Evolutionary conservation across 306 rosid species (phyloP), one percentile per base, ranked within the genome.

Genomic region (Castanea sativa): DNA sequence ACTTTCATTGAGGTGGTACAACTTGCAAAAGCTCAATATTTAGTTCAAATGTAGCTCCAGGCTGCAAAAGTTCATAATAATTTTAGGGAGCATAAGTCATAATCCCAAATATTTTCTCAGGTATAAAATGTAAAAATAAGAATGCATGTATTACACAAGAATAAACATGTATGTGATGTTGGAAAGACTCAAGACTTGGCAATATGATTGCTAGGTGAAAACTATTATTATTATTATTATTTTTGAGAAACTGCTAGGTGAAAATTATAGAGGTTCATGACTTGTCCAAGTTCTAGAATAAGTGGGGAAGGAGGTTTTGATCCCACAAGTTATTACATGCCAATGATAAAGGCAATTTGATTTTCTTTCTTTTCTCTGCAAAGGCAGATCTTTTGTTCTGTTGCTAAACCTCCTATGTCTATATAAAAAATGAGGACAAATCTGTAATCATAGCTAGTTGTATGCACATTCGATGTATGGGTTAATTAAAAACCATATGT

Each of bases 1-100:
- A 82, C 69, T 84, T 82, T 75, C 76, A 30, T 71, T 89, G 83
- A 70, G 91, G 70, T 19, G 83, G 83, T 72, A 75, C 69, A 64
- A 91, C 83, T 89, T 90, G 82, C 82, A 91, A 84, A 83, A 95
- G 97, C 88, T 91, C 99, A 74, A 93, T 60, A 82, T 93, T 95
- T 35, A 95, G 86, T 76, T 95, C 89, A 85, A 93, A 93, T 25
- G 97, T 89, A 55, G 96, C 96, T 79, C 97, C 99, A 84, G 97
- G 96, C 99, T 92, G 97, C 88, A 86, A 83, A 80, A 83, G 55
- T 79, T 82, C 55, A 51, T 68, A 80, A 61, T 74, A 75, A 43
- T 64, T 69, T 83, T 29, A 73, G 76, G 59, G 68, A 86, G 67
- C 76, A 58, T 19, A 71, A 41, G 61, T 49, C 64, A 78, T 13